Percentiles rank a stretch among this genome's conserved stretches.
Conservation (phyloP, 371 early-diverging fungal genomes). For the Rhizopus stolonifer region DNA sequence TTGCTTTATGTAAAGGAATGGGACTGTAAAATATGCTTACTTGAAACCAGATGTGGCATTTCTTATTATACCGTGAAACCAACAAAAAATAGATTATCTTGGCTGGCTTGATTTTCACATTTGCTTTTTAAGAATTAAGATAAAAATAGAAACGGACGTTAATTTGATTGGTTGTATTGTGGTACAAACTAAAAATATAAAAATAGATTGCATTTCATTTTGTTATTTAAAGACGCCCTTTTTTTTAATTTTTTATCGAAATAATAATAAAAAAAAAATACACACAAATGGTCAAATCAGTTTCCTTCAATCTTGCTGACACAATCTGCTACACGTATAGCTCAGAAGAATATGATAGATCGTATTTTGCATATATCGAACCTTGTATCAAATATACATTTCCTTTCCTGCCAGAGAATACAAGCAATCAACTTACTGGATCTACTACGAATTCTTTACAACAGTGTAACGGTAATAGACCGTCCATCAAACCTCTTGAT, state of each 20-base stretch:
- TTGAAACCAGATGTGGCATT: no score
- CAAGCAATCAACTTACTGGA: neutral
- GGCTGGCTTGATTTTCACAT: neutral
- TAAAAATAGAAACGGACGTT: conserved; percentile 12
- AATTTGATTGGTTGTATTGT: conserved; percentile 7
- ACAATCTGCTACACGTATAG: conserved; percentile 26
- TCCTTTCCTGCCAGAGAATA: neutral
- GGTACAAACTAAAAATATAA: neutral
- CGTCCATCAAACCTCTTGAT: conserved; percentile 25
- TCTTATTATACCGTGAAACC: no score
- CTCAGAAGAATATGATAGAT: conserved; percentile 34
- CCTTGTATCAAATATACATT: neutral
- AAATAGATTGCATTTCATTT: neutral
- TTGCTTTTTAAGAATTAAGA: neutral
- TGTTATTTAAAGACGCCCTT: conserved; percentile 9
- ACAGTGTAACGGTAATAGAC: conserved; percentile 8
- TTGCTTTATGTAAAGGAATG: no score
- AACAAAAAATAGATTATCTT: no score
- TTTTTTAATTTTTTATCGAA: conserved; percentile 1
- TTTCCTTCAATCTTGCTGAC: conserved; percentile 20
- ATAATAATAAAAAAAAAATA: neutral
- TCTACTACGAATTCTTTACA: neutral
- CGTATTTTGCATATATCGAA: conserved; percentile 15
- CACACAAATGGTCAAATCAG: conserved; percentile 21
- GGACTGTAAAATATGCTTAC: no score